These are phyloP conservation scores for Fusarium guadeloupense DNA, from an alignment of 2,329 filamentous ascomycete species.

Conservation along the genomic window DNA sequence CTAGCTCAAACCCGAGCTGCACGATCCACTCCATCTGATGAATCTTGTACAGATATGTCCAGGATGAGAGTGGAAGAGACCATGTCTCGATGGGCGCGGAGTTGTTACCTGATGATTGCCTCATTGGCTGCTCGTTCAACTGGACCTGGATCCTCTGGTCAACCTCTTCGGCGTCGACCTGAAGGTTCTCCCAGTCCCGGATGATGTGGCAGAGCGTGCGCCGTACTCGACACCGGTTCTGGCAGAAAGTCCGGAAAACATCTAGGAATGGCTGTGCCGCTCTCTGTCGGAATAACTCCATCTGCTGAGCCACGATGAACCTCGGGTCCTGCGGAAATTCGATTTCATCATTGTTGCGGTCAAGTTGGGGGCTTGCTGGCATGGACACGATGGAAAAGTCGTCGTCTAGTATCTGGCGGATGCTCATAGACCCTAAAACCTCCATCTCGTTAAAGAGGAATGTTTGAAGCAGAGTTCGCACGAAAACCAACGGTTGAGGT, in stretches of 20 bases:
- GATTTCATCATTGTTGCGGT: constrained; percentile 77
- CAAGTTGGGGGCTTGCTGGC: constrained; percentile 74
- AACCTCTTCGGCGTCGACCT: constrained; percentile 81
- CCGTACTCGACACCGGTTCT: constrained; percentile 90
- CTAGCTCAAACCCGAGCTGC: constrained; percentile 92
- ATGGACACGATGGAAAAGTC: constrained; percentile 83
- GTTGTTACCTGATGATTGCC: constrained; percentile 52
- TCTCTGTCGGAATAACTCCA: constrained; percentile 73
- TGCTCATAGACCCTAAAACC: constrained; percentile 72
- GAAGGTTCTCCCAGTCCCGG: constrained; percentile 83
- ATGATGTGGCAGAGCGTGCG: constrained; percentile 88
- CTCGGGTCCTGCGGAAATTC: constrained; percentile 79
- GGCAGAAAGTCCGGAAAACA: constrained; percentile 82
- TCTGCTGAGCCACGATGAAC: constrained; percentile 75
- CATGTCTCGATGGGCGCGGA: constrained; percentile 62
- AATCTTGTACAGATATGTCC: constrained; percentile 92
- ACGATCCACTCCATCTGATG: constrained; percentile 86
- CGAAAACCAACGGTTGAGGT: constrained; percentile 84
- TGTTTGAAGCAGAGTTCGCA: constrained; percentile 80
- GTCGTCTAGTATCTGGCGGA: constrained; percentile 80
- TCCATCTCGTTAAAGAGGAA: constrained; percentile 78
- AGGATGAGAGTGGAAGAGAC: constrained; percentile 81
- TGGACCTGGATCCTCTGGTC: constrained; percentile 73
- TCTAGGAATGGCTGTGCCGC: constrained; percentile 80
- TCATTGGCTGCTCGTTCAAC: constrained; percentile 68